Evolutionary conservation across 306 rosid genomes (phyloP), one percentile per base, ranked within the genome.

Genomic region (Quercus engelmannii): DNA sequence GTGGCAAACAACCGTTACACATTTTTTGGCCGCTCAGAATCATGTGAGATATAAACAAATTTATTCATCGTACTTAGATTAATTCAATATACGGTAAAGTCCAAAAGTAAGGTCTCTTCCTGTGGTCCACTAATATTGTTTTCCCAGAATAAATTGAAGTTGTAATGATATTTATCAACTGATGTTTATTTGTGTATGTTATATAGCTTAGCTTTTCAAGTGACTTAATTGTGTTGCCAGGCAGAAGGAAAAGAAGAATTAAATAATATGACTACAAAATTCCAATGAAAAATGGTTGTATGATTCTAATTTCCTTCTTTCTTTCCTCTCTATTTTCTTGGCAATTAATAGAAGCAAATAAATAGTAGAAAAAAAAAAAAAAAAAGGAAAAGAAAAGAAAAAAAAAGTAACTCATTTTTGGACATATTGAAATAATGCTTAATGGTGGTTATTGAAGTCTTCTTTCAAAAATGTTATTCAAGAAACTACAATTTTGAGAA

Each of bases 1-100:
- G 88, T 95, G 80, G 99, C 99, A 63, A 86, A 92, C 87, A 95
- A 92, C 61, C 97, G 99, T n/a, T 92, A 95, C 83, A 63, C 52
- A 4, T 38, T 92, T 76, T 95, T 95, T 57, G 99, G 98, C 33
- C 94, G 96, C 70, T 82, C 99, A 2, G 99, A 95, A 71, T 89
- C 98, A 18, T 92, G 96, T 80, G 96, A 91, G 85, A 85, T 91
- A 86, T 90, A 89, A 81, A 74, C 52, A 54, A 74, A 38, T 70
- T 28, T 49, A 56, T 74, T 76, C 49, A 76, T 57, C 75, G 73
- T 74, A 30, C 62, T 46, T 30, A 30, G 33, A 55, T 4, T 7
- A 77, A 25, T 71, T 55, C 21, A 55, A 46, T 43, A 61, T 25
- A 19, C 33, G 65, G 71, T 74, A 38, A 55, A 62, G 74, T 79